Evolutionary conservation across 2,329 filamentous ascomycete genomes (phyloP).

Genomic region (Cladophialophora exuberans): DNA sequence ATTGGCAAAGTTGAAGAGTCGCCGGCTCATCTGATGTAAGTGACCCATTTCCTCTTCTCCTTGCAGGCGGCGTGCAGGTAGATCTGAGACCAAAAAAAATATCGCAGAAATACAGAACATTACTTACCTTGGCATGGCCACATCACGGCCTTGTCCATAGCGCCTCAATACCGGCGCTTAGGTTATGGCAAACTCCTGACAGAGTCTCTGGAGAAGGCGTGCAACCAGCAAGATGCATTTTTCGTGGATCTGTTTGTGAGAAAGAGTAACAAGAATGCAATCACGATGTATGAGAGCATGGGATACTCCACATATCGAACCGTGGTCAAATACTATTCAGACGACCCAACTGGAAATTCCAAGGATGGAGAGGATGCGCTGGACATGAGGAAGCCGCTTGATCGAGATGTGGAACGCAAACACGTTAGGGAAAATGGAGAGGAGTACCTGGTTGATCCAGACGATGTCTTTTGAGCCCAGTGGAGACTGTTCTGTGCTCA

Average conservation of each 20-base stretch:
- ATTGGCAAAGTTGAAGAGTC: constrained; percentile 85
- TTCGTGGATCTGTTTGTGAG: constrained; percentile 96
- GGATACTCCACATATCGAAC: constrained; percentile 89
- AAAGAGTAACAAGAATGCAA: constrained; percentile 83
- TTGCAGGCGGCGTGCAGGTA: background rate
- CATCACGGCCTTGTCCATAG: constrained; percentile 92
- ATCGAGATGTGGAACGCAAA: constrained; percentile 73
- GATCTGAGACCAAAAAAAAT: constrained; percentile 5
- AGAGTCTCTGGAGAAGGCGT: constrained; percentile 77
- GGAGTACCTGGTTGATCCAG: constrained; percentile 73
- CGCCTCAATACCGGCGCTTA: constrained; percentile 80
- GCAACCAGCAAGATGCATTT: constrained; percentile 82
- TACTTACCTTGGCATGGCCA: constrained; percentile 99
- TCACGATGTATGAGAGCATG: constrained; percentile 85
- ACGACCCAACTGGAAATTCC: constrained; percentile 69
- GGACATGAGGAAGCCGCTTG: constrained; percentile 94
- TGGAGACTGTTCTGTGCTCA: background rate
- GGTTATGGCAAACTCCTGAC: constrained; percentile 86
- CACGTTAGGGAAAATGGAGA: constrained; percentile 83
- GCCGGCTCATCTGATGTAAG: constrained; percentile 70
- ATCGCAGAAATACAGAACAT: constrained; percentile 65
- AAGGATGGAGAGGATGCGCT: constrained; percentile 78
- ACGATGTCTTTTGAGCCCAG: constrained; percentile 68
- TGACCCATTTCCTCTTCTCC: background rate
- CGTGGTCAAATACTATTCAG: constrained; percentile 90